A percentile compares a stretch with the other conserved stretches of the same genome.
phyloP scores from a whole-genome alignment of 371 early-diverging fungal genomes.

The Mortierella sp. region DNA sequence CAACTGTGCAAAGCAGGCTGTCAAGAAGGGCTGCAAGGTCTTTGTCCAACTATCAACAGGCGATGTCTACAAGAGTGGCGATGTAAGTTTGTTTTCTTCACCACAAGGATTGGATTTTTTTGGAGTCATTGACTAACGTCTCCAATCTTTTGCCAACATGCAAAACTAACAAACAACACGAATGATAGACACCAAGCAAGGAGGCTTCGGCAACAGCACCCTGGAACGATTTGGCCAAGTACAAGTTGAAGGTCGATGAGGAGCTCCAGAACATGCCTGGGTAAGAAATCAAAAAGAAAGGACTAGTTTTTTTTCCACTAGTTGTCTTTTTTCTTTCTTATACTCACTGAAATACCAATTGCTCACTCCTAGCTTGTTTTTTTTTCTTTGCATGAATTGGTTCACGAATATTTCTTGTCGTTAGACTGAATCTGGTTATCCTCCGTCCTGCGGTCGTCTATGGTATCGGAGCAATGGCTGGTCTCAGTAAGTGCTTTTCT shows the following conservation, averaged over 20 bases:
- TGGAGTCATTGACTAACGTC: too few relatives aligned
- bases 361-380: not conserved
- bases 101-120: too few relatives aligned
- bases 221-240: conserved; percentile 85
- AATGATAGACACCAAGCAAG: conserved; percentile 77
- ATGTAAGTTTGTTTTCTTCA: conserved; percentile 63
- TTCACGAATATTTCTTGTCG: conserved; percentile 4
- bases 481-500: conserved; percentile 74
- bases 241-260: conserved; percentile 87
- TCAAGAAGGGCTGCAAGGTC: conserved; percentile 76
- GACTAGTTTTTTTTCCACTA: not conserved
- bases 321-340: not conserved
- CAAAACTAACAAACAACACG: too few relatives aligned
- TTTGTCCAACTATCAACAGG: conserved; percentile 91
- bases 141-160: too few relatives aligned
- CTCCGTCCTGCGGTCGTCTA: conserved; percentile 93
- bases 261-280: conserved; percentile 67
- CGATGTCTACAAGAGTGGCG: conserved; percentile 87
- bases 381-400: not conserved
- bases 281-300: conserved; percentile 11
- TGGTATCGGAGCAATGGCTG: conserved; percentile 83
- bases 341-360: not conserved
- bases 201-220: conserved; percentile 85
- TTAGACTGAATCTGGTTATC: conserved; percentile 77
- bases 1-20: conserved; percentile 85